phyloP scores from a whole-genome alignment of 176 grass and related monocot species.

The Oryza australiensis region DNA sequence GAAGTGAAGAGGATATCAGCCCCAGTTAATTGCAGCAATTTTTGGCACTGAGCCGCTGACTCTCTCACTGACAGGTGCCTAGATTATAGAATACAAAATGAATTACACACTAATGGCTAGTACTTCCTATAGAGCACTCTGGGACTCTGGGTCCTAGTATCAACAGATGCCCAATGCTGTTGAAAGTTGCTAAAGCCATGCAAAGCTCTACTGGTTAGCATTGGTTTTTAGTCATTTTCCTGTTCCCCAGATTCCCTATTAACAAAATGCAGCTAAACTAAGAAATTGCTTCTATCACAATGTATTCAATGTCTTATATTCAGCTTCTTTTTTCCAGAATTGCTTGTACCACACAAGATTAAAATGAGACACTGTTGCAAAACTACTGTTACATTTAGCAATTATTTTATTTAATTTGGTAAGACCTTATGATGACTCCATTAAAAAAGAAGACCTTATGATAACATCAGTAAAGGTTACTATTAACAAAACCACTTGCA shows the following conservation, averaged over 20 bases:
- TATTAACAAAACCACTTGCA: slow-evolving; percentile 13
- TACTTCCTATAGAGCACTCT: neutral
- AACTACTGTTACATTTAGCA: neutral
- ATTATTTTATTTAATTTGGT: slow-evolving; percentile 15
- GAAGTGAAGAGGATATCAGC: neutral
- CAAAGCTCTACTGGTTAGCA: neutral
- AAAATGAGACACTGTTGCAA: slow-evolving; percentile 3
- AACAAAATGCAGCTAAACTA: slow-evolving; percentile 14
- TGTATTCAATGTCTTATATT: neutral
- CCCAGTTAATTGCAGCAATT: neutral
- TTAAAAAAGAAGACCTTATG: neutral
- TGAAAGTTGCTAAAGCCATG: neutral
- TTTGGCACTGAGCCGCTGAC: neutral
- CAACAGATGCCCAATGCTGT: neutral
- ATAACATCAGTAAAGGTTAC: neutral
- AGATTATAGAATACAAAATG: no score
- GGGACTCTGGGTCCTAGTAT: neutral
- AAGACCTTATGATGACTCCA: neutral
- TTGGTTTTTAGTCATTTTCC: slow-evolving; percentile 10
- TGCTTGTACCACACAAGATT: neutral
- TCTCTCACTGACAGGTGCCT: neutral
- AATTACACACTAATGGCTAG: slow-evolving; percentile 2
- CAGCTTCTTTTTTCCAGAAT: neutral
- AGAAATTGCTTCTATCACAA: slow-evolving; percentile 4
- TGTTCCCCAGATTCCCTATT: neutral